Conservation (phyloP, 2,329 filamentous ascomycete species). For the Alternaria brassicicola region DNA sequence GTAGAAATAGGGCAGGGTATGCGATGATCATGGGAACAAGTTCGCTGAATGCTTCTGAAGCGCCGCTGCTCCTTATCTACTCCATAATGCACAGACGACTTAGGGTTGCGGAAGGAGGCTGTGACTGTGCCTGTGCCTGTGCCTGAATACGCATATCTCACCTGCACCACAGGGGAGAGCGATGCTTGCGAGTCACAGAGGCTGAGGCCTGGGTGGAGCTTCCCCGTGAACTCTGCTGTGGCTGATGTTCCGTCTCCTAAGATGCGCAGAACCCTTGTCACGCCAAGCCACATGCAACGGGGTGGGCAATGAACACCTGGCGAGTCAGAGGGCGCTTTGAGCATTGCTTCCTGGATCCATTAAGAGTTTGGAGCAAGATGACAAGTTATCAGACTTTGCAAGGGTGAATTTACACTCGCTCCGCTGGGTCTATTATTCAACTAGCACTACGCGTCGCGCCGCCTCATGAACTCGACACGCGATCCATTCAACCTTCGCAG, state of each 20-base stretch:
- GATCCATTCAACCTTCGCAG: conserved; percentile 55
- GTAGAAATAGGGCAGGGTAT: conserved; percentile 17
- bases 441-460: conserved; percentile 12
- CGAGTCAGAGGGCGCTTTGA: conserved; percentile 13
- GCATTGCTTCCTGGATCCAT: conserved; percentile 1
- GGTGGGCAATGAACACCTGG: conserved; percentile 35
- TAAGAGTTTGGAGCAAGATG: conserved; percentile 7
- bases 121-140: not conserved
- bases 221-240: conserved; percentile 23
- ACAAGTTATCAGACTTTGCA: conserved; percentile 1
- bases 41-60: not conserved
- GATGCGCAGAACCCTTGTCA: conserved; percentile 25
- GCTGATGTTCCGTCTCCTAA: conserved; percentile 7
- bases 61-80: not conserved
- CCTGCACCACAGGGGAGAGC: not conserved
- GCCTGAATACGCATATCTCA: not conserved
- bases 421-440: not conserved
- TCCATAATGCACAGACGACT: not conserved
- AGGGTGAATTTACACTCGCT: conserved; percentile 12
- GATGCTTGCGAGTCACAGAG: conserved; percentile 12
- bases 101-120: conserved; percentile 3
- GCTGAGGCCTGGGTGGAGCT: conserved; percentile 16
- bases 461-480: conserved; percentile 51
- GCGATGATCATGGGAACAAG: conserved; percentile 14
- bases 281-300: conserved; percentile 17